Evolutionary conservation across 1,139 yeast species (phyloP).

Genomic region (Yamadazyma siamensis): DNA sequence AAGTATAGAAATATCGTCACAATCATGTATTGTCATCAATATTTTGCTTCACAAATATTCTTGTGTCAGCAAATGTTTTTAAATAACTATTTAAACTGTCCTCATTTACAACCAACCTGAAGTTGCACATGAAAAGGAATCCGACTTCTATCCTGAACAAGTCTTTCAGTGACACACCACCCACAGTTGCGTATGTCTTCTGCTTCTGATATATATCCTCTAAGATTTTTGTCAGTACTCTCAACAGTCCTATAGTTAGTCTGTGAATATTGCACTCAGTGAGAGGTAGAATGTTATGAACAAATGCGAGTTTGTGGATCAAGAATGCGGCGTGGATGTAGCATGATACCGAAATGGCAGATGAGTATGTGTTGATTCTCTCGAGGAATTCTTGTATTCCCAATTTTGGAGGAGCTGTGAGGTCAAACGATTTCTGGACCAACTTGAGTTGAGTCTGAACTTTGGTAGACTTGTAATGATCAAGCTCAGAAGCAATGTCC

Average conservation of each 20-base stretch:
- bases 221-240: constrained; percentile 42
- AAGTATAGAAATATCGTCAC: neutral
- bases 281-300: constrained; percentile 31
- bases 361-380: constrained; percentile 41
- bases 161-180: constrained; percentile 40
- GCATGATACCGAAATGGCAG: constrained; percentile 38
- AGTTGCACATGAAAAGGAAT: constrained; percentile 39
- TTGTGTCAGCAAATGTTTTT: constrained; percentile 8
- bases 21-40: constrained; percentile 7
- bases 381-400: constrained; percentile 34
- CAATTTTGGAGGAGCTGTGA: constrained; percentile 34
- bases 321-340: constrained; percentile 41
- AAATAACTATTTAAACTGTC: constrained; percentile 31
- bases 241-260: constrained; percentile 37
- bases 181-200: constrained; percentile 41
- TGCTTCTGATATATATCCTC: constrained; percentile 47
- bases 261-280: constrained; percentile 36
- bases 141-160: constrained; percentile 40
- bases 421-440: constrained; percentile 31
- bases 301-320: constrained; percentile 33
- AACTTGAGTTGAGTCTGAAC: constrained; percentile 22
- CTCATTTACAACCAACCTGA: constrained; percentile 38
- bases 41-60: constrained; percentile 9
- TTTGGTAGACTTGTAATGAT: constrained; percentile 15
- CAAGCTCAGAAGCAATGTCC: constrained; percentile 19